Conservation (phyloP, 495 filamentous ascomycete genomes). For the Parathielavia appendiculata region DNA sequence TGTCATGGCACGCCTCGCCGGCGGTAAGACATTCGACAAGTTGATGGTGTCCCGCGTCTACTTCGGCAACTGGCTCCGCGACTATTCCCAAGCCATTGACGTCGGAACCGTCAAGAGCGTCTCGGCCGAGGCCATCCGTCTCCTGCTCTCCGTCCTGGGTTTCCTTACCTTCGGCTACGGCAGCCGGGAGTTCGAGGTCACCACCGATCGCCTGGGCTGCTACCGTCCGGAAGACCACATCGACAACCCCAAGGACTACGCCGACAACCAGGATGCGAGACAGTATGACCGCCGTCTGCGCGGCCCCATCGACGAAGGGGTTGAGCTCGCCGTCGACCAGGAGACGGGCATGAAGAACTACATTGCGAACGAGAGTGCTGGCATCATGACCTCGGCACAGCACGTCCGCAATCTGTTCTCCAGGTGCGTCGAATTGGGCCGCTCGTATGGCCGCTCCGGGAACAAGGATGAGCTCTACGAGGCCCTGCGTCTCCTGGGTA, state of each 20-base stretch:
- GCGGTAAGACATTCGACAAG: slow-evolving; percentile 82
- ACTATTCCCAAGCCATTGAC: slow-evolving; percentile 78
- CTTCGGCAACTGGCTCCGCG: slow-evolving; percentile 90
- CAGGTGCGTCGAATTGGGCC: slow-evolving; percentile 66
- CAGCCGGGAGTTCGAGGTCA: slow-evolving; percentile 90
- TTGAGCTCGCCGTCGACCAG: slow-evolving; percentile 70
- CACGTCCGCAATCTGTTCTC: slow-evolving; percentile 68
- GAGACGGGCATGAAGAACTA: slow-evolving; percentile 86
- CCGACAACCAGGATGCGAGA: slow-evolving; percentile 80
- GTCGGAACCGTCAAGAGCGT: slow-evolving; percentile 85
- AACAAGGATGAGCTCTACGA: slow-evolving; percentile 76
- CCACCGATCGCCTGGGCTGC: slow-evolving; percentile 76
- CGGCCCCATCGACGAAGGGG: slow-evolving; percentile 70
- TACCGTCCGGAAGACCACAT: slow-evolving; percentile 88
- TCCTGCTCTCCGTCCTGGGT: slow-evolving; percentile 61
- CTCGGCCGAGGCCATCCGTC: slow-evolving; percentile 80
- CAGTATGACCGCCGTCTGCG: slow-evolving; percentile 73
- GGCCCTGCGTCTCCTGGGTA: slow-evolving; percentile 77
- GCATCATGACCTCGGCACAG: slow-evolving; percentile 69
- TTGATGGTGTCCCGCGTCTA: slow-evolving; percentile 78
- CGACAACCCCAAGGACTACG: slow-evolving; percentile 72
- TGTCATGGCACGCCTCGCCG: slow-evolving; percentile 66
- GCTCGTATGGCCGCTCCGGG: slow-evolving; percentile 55
- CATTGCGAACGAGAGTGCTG: slow-evolving; percentile 72
- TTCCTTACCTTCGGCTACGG: slow-evolving; percentile 71